Conservation (phyloP, 306 rosid genomes). For the Cucumis melo region DNA sequence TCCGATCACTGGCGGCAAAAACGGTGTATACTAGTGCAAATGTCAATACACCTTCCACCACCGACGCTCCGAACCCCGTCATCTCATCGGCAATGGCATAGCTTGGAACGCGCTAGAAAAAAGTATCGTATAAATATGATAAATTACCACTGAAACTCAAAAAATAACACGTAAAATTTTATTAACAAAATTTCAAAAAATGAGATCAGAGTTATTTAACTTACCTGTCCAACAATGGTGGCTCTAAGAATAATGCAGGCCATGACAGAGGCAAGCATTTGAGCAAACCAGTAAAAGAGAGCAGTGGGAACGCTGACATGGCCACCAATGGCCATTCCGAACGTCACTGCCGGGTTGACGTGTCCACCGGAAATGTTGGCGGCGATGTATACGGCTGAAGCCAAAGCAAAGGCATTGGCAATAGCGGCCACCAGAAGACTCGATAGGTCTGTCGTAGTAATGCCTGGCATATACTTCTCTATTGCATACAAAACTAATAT, state of each 20-base stretch:
- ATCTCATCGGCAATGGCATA: constrained; percentile 57
- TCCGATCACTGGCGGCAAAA: constrained; percentile 45
- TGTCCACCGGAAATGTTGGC: constrained; percentile 74
- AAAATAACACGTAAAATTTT: not conserved
- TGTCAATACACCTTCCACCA: constrained; percentile 64
- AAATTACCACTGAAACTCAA: not conserved
- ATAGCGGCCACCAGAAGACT: constrained; percentile 44
- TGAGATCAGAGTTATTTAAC: constrained; percentile 6
- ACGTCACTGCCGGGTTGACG: constrained; percentile 77
- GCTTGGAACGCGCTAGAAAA: constrained; percentile 42
- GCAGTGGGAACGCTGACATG: constrained; percentile 67
- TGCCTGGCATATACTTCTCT: constrained; percentile 60
- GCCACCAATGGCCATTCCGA: constrained; percentile 67
- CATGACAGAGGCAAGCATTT: constrained; percentile 57
- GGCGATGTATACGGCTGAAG: constrained; percentile 36
- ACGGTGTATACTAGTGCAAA: constrained; percentile 63
- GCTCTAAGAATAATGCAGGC: constrained; percentile 67
- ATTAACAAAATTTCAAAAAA: too few relatives aligned
- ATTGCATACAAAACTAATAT: not conserved
- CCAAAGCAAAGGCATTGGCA: constrained; percentile 43
- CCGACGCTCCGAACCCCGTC: constrained; percentile 89
- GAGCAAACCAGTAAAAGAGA: constrained; percentile 64
- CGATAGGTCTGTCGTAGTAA: constrained; percentile 32
- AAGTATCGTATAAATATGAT: not conserved
- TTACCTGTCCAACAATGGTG: constrained; percentile 60